Evolutionary conservation across 306 rosid species (phyloP), one percentile per base, ranked within the genome.

Genomic region (Potentilla sterilis): DNA sequence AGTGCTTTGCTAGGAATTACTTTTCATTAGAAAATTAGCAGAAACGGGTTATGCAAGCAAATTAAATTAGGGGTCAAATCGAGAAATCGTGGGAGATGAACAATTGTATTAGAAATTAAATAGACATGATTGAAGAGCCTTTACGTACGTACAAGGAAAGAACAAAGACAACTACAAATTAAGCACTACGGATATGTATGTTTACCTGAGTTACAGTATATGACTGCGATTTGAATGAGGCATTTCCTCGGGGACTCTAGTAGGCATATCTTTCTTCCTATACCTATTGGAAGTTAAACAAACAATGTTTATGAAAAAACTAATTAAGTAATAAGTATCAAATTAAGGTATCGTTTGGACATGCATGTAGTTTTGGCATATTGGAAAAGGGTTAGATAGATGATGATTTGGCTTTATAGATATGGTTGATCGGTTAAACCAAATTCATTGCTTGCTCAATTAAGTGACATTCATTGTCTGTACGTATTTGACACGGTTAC

Each of bases 321-420:
- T 55, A n/a, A n/a, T n/a, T n/a, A 55, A 55, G 62, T 24, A 10
- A 55, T 44, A 77, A 70, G 65, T 64, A 74, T 81, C 78, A 65
- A 28, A 28, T 28, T 28, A 47, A n/a, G 79, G 47, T 22, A 32
- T 67, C 64, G 64, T 55, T 55, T 55, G 61, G 61, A n/a, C 28
- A 54, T n/a, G 24, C 32, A n/a, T 55, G 61, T 55, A 55, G 14
- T 8, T 21, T n/a, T 54, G 28, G 61, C 61, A n/a, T n/a, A n/a
- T 8, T 21, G 28, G 61, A 21, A 9, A 8, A 5, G 24, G 61
- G 13, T n/a, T 54, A 21, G 28, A 54, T 2, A n/a, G 12, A 0
- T 1, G 19, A 54, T n/a, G 24, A 54, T 54, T 55, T 55, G 61
- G 13, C 61, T 8, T 21, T 55, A 21, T 55, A 55, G 11, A 55